Evolutionary conservation across 805 yeast species (phyloP).

Genomic region (Jamesozyma piceae): DNA sequence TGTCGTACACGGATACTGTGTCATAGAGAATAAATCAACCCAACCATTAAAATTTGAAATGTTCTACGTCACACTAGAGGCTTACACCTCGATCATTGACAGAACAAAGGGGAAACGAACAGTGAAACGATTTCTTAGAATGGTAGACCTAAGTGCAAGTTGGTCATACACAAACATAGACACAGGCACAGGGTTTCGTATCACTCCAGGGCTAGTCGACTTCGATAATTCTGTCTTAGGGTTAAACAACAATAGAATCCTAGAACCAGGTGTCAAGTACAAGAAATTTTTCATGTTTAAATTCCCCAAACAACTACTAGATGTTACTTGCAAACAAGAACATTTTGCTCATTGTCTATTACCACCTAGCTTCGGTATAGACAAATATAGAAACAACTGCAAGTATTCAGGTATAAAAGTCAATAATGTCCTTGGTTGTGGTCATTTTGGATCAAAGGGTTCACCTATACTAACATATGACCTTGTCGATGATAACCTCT

Average conservation of each 20-base stretch:
- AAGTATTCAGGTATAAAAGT: constrained; percentile 20
- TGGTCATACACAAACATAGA: constrained; percentile 38
- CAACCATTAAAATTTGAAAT: constrained; percentile 46
- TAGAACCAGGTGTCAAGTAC: constrained; percentile 39
- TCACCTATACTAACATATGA: constrained; percentile 46
- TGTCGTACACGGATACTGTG: constrained; percentile 41
- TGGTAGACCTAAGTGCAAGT: constrained; percentile 45
- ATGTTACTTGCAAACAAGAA: constrained; percentile 41
- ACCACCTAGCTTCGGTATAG: constrained; percentile 37
- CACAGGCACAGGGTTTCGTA: constrained; percentile 38
- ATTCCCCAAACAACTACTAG: constrained; percentile 44
- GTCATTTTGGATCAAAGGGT: constrained; percentile 40
- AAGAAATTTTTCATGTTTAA: constrained; percentile 51
- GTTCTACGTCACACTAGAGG: constrained; percentile 50
- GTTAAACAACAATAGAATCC: constrained; percentile 36
- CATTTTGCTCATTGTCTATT: constrained; percentile 24
- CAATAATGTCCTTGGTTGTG: constrained; percentile 43
- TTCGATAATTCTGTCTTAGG: constrained; percentile 29
- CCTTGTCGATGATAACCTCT: constrained; percentile 27
- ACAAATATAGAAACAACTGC: constrained; percentile 21
- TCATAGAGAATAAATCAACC: constrained; percentile 34
- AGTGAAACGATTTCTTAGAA: constrained; percentile 34
- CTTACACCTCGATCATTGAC: constrained; percentile 30
- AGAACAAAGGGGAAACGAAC: constrained; percentile 11
- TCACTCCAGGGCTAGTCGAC: constrained; percentile 16